Evolutionary conservation across 306 rosid species (phyloP), one percentile per base, ranked within the genome.

Genomic region (Phaseolus lunatus): DNA sequence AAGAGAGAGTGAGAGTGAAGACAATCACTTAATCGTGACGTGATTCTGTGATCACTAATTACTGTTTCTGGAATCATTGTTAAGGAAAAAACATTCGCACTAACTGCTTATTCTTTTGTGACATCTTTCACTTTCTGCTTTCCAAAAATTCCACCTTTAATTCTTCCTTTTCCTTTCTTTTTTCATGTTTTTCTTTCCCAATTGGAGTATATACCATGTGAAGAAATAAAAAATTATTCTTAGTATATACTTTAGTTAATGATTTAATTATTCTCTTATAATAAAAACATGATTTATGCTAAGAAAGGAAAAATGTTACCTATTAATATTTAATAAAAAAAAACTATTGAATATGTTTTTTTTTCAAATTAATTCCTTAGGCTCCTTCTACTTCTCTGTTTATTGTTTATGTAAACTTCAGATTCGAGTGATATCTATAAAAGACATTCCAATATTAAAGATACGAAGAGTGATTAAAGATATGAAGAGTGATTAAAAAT

Each of bases 131-230:
- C 39, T 0, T 39, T 3, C 26, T 56, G 18, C 18, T 57, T 22
- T 23, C 39, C 53, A 56, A 73, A 24, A 72, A 72, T 72, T 72
- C 5, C 14, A 73, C n/a, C 57, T 72, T 9, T 37, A 70, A 10
- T 70, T 19, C 11, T 70, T 3, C 7, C 9, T 50, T 70, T 49
- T 5, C 18, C 18, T 50, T 26, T 5, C 2, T 45, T 0, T 29
- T 69, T 48, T 44, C 7, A 22, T 67, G 19, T 12, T 41, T 22
- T 39, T 45, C 2, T 8, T 24, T 22, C 44, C 3, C 23, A 44
- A 45, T 53, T 66, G 61, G 64, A 22, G 35, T 57, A 57, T 57
- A 57, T 67, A 45, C n/a, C 19, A 15, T 14, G 66, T 27, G 20
- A 59, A 39, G 0, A 59, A 57, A 56, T 22, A 1, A 10, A 3